phyloP scores from a whole-genome alignment of 352 stramenopile species.

The Saprolegnia parasitica region DNA sequence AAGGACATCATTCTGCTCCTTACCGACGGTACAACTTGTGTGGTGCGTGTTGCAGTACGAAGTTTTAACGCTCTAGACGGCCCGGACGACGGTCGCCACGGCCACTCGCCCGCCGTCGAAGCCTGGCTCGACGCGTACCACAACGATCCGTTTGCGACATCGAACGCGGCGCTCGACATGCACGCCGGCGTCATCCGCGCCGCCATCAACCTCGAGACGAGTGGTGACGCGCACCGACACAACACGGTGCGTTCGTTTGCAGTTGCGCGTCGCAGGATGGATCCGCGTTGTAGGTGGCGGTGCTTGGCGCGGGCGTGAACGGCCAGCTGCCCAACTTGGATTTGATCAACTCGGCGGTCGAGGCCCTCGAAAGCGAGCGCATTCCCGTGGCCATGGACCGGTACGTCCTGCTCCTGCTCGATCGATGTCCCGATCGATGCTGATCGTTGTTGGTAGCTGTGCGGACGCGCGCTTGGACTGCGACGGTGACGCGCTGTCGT shows the following conservation, averaged over 20 bases:
- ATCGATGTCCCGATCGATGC: neutral
- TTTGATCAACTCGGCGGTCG: slow-evolving; percentile 74
- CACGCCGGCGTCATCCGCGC: slow-evolving; percentile 72
- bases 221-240: slow-evolving; percentile 33
- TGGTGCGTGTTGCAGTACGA: neutral
- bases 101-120: slow-evolving; percentile 55
- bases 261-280: no score
- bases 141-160: slow-evolving; percentile 39
- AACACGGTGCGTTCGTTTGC: slow-evolving; percentile 4
- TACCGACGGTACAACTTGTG: slow-evolving; percentile 58
- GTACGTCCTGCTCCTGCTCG: slow-evolving; percentile 19
- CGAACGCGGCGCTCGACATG: slow-evolving; percentile 43
- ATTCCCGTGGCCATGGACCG: slow-evolving; percentile 53
- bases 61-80: slow-evolving; percentile 44
- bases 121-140: slow-evolving; percentile 68
- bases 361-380: slow-evolving; percentile 42
- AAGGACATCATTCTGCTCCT: slow-evolving; percentile 80
- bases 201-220: slow-evolving; percentile 66
- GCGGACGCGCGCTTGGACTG: neutral
- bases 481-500: slow-evolving; percentile 26
- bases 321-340: slow-evolving; percentile 84
- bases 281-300: slow-evolving; percentile 34
- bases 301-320: slow-evolving; percentile 71
- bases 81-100: slow-evolving; percentile 49
- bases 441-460: slow-evolving; percentile 4